phyloP scores from a whole-genome alignment of 2,329 filamentous ascomycete genomes.

The Colletotrichum sp. region DNA sequence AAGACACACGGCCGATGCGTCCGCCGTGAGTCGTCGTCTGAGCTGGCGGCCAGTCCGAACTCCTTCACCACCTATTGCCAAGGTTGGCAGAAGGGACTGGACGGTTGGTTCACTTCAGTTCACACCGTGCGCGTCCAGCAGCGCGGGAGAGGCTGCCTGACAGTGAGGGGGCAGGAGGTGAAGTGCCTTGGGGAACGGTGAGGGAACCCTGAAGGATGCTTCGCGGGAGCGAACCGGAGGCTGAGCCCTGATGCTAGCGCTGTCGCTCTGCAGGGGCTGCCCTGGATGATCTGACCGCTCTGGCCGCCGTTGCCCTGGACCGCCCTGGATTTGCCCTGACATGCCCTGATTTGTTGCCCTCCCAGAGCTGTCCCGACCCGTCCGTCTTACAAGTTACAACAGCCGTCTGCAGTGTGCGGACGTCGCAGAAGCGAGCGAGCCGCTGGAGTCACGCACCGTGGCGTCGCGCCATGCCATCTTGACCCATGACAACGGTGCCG shows the following conservation, averaged over 20 bases:
- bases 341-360: neutral
- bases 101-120: neutral
- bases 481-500: neutral
- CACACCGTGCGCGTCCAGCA: neutral
- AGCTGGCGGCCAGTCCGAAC: constrained; percentile 14
- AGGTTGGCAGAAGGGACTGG: neutral
- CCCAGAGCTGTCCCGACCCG: neutral
- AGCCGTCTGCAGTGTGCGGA: neutral
- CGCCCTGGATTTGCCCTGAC: neutral
- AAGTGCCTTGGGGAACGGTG: neutral
- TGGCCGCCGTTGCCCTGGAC: neutral
- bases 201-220: neutral
- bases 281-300: neutral
- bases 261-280: neutral
- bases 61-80: neutral
- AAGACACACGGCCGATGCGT: neutral
- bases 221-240: neutral
- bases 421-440: neutral
- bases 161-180: neutral
- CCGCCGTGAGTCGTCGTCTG: neutral
- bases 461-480: neutral
- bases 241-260: neutral
- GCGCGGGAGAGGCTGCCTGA: neutral
- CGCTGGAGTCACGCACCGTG: neutral
- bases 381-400: neutral